Base-by-base conservation (phyloP, 2,329 filamentous ascomycete species). In the Fusarium pilosicola region DNA sequence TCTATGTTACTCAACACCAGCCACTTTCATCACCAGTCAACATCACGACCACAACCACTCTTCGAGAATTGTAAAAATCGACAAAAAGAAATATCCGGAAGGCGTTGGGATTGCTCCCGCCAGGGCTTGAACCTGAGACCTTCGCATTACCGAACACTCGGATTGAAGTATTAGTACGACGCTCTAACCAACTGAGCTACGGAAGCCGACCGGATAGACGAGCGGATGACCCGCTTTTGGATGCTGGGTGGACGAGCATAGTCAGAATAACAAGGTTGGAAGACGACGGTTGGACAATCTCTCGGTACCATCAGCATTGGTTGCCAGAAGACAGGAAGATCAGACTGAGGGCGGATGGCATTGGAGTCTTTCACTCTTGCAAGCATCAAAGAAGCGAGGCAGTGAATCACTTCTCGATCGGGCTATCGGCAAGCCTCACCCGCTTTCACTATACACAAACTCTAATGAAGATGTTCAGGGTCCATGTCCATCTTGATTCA, bases 111-210 rank as follows among this genome's bases (percentile, higher is more conserved):
- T 66, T 67, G 64, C 64, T 67, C 65, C 65, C 64, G 64, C 64
- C 65, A 67, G 65, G 65, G 65, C 65, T 67, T 67, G 65, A 67
- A 67, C 64, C 64, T 67, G 64, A 67, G 64, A 67, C 64, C 64
- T 67, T 67, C 64, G 62, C 62, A 67, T 67, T 15, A 67, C 64
- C 45, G 64, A 48, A 67, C 32, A 67, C 45, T 67, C 64, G 39
- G 64, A 41, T 44, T 67, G 64, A 67, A 67, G 64, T 67, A 67
- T 67, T 67, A 67, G 64, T 67, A 67, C 64, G 64, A 67, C 64
- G 64, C 64, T 67, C 64, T 67, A 67, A 67, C 65, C 65, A 67
- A 67, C 65, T 67, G 65, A 76, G 76, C 77, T 77, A 75, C 70
- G 72, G 72, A 75, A 75, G 73, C 73, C 73, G 51, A 71, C 72